Conservation (phyloP, 495 filamentous ascomycete species). For the Alectoria sarmentosa region DNA sequence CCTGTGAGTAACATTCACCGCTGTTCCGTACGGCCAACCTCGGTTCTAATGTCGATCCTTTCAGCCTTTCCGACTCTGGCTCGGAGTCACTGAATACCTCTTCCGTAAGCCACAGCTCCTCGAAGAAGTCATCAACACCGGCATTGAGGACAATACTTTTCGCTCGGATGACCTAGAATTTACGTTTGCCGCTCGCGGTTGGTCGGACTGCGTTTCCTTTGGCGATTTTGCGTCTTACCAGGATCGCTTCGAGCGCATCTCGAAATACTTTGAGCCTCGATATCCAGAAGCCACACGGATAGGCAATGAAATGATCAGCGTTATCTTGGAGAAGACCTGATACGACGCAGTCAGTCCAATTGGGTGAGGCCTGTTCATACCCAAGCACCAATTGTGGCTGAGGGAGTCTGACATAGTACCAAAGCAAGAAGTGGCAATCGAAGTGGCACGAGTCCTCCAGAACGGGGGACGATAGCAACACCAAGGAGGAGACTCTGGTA, state of each 20-base stretch:
- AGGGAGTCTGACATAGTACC: not conserved
- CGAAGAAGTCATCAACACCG: conserved; percentile 77
- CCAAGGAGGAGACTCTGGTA: not conserved
- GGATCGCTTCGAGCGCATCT: conserved; percentile 80
- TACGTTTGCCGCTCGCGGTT: conserved; percentile 87
- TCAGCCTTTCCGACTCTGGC: conserved; percentile 90
- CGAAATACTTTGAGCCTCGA: conserved; percentile 81
- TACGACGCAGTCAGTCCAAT: not conserved
- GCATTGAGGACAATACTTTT: conserved; percentile 81
- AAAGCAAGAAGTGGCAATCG: not conserved
- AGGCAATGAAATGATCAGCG: conserved; percentile 95
- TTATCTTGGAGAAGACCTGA: conserved; percentile 75
- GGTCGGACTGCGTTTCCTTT: conserved; percentile 87
- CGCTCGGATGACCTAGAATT: conserved; percentile 91
- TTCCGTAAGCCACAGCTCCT: conserved; percentile 81
- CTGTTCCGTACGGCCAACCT: not conserved
- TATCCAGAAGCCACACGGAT: conserved; percentile 79
- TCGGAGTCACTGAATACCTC: conserved; percentile 94
- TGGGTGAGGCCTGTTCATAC: not conserved
- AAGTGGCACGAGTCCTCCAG: not conserved
- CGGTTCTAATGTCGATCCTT: not conserved
- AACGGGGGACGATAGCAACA: not conserved
- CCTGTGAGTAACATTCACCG: conserved; percentile 47
- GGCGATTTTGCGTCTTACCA: conserved; percentile 87
- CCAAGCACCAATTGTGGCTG: not conserved